Evolutionary conservation across 2,329 filamentous ascomycete genomes (phyloP).

Genomic region (Aspergillus quadrilineatus): DNA sequence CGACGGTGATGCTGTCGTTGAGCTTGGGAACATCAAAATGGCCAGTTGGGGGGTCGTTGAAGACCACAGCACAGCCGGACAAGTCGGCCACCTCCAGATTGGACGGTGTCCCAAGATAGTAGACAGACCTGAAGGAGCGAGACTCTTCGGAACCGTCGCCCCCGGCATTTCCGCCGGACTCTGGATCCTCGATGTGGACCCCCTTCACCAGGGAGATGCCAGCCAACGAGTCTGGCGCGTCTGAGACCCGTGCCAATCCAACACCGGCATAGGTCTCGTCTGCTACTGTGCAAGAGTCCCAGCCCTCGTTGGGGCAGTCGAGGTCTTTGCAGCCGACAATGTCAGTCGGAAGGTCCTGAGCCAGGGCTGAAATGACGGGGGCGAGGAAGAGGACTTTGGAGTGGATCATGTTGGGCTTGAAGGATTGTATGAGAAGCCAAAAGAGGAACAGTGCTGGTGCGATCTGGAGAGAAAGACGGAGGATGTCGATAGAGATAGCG

Average conservation of each 20-base stretch:
- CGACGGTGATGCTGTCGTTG: background rate
- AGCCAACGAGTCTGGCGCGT: conserved; percentile 9
- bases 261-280: conserved; percentile 13
- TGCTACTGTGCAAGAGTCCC: conserved; percentile 14
- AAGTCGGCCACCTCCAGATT: conserved; percentile 3
- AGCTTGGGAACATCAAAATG: conserved; percentile 1
- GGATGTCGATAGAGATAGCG: background rate
- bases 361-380: background rate
- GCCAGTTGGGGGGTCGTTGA: conserved; percentile 15
- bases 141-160: background rate
- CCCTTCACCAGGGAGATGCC: conserved; percentile 20
- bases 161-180: background rate
- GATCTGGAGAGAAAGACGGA: background rate
- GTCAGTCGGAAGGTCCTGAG: background rate
- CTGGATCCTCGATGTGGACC: conserved; percentile 8
- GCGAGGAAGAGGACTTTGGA: conserved; percentile 1
- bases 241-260: conserved; percentile 11
- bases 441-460: background rate
- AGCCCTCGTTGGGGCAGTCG: conserved; percentile 10
- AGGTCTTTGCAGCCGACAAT: conserved; percentile 16
- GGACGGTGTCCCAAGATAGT: conserved; percentile 17
- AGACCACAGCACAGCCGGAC: conserved; percentile 19
- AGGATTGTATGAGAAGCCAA: background rate
- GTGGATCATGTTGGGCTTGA: conserved; percentile 1
- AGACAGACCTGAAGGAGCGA: conserved; percentile 16